A percentile compares a stretch with the other conserved stretches of the same genome.
Conservation (phyloP, 139 green algal species). For the Tetraselmis striata region DNA sequence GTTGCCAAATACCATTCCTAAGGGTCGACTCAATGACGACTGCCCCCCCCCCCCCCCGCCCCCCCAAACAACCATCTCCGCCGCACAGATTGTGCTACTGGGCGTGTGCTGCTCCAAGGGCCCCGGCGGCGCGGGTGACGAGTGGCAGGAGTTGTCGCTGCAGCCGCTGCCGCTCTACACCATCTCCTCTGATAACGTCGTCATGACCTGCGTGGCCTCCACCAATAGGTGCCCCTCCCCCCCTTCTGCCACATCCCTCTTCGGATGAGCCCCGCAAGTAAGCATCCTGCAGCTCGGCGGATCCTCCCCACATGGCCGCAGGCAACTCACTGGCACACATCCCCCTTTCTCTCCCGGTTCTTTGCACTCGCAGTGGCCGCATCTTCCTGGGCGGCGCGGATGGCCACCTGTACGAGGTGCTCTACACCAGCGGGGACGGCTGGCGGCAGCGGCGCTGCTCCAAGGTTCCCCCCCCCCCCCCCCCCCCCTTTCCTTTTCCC, state of each 20-base stretch:
- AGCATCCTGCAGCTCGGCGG: too few relatives aligned
- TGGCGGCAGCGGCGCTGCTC: conserved; percentile 67
- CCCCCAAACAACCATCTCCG: too few relatives aligned
- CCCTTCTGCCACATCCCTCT: too few relatives aligned
- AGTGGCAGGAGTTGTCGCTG: conserved; percentile 44
- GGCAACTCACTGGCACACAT: neutral
- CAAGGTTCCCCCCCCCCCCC: conserved; percentile 47
- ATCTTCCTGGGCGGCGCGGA: conserved; percentile 90
- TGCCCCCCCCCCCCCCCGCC: too few relatives aligned
- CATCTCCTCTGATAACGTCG: conserved; percentile 68
- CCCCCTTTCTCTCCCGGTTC: neutral
- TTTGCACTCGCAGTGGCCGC: conserved; percentile 33
- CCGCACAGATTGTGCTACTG: conserved; percentile 82
- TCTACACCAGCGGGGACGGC: conserved; percentile 55
- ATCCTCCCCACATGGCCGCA: too few relatives aligned
- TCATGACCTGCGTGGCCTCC: conserved; percentile 62
- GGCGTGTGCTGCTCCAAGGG: conserved; percentile 59
- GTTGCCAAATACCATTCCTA: too few relatives aligned
- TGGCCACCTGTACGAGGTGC: conserved; percentile 89
- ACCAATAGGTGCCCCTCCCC: conserved; percentile 11
- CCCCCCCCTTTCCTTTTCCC: too few relatives aligned
- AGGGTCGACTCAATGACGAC: too few relatives aligned
- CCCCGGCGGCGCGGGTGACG: conserved; percentile 15
- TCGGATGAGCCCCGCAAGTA: too few relatives aligned
- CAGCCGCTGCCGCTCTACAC: conserved; percentile 80